Percentiles rank a stretch among this genome's conserved stretches.
These are phyloP conservation scores for Croton laevigatus DNA, from an alignment of 441 rosid species.

Conservation along the genomic window DNA sequence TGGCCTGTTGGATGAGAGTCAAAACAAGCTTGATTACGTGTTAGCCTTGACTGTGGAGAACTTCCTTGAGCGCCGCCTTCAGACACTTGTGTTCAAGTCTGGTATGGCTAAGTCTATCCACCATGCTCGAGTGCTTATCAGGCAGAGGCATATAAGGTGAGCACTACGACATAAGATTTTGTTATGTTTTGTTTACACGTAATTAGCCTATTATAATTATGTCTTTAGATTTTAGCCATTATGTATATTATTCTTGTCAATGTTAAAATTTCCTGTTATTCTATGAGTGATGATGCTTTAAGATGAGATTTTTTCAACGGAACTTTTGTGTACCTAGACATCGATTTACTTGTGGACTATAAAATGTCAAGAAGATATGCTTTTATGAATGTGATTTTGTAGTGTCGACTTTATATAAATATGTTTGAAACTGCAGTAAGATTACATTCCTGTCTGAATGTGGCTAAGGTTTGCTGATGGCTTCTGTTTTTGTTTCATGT, in stretches of 20 bases:
- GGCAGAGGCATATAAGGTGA: slow-evolving; percentile 20
- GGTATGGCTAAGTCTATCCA: slow-evolving; percentile 92
- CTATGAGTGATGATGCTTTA: background rate
- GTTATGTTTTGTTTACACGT: background rate
- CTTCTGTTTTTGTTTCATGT: too few species aligned
- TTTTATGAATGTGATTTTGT: too few species aligned
- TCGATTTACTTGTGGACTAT: too few species aligned
- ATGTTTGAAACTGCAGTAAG: background rate
- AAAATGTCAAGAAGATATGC: too few species aligned
- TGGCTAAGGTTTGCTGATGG: background rate
- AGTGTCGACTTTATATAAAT: background rate
- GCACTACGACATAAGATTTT: background rate
- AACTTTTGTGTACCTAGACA: background rate
- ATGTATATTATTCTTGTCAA: background rate
- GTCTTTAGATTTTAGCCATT: background rate
- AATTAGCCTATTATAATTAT: background rate
- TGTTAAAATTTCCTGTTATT: background rate
- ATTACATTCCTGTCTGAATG: background rate
- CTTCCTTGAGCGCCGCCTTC: slow-evolving; percentile 77
- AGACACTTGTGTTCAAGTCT: slow-evolving; percentile 76
- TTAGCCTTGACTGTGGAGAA: slow-evolving; percentile 82
- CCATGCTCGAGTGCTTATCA: slow-evolving; percentile 70
- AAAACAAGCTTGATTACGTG: slow-evolving; percentile 71
- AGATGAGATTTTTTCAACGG: background rate
- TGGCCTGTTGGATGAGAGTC: slow-evolving; percentile 32